These are phyloP conservation scores for Xylariaceae sp. DNA, from an alignment of 2,329 filamentous ascomycete species.

Conservation along the genomic window DNA sequence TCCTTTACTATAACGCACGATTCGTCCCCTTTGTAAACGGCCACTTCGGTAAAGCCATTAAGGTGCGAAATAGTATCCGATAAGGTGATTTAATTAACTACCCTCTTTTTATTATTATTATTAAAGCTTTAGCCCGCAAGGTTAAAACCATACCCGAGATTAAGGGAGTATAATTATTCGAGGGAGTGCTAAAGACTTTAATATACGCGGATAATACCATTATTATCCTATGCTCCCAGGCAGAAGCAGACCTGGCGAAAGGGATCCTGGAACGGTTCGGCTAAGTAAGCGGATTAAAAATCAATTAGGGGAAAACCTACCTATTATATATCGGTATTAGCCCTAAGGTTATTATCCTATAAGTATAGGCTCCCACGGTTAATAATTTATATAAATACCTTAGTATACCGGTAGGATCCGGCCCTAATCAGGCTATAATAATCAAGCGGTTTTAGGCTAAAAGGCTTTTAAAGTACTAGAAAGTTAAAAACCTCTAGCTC, in stretches of 20 bases:
- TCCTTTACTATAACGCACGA: background rate
- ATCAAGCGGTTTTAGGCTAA: conserved; percentile 1
- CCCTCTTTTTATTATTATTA: conserved; percentile 1
- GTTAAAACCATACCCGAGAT: background rate
- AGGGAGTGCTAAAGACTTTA: background rate
- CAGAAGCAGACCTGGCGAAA: conserved; percentile 1
- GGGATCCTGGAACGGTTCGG: background rate
- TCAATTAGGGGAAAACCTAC: conserved; percentile 2
- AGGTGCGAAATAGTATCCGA: background rate
- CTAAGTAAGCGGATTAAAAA: background rate
- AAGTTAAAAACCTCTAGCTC: conserved; percentile 2
- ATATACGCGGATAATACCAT: conserved; percentile 1
- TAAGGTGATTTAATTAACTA: conserved; percentile 1
- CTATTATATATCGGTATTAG: background rate
- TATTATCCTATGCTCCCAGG: background rate
- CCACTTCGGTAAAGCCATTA: background rate
- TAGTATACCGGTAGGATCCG: no score
- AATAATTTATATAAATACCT: background rate
- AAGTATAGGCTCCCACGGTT: background rate
- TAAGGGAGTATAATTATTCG: background rate
- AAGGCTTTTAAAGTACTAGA: background rate
- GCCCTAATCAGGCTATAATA: background rate
- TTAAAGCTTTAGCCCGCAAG: conserved; percentile 1
- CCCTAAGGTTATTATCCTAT: background rate
- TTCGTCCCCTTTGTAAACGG: background rate